phyloP scores from a whole-genome alignment of 2,329 filamentous ascomycete species.

The Lithohypha guttulata region DNA sequence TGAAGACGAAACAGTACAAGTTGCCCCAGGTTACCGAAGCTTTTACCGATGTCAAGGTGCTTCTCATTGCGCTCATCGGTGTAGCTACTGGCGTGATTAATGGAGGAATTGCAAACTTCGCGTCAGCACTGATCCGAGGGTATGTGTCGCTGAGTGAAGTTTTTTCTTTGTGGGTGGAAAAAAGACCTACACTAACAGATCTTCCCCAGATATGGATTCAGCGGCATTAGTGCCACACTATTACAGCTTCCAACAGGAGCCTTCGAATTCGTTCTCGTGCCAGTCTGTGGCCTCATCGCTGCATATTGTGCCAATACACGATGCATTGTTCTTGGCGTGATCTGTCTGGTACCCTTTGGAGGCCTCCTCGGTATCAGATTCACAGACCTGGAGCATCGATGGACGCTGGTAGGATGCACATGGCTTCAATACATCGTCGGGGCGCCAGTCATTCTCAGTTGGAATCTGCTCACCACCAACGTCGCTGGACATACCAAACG shows the following conservation, averaged over 20 bases:
- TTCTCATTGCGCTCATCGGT: slow-evolving; percentile 32
- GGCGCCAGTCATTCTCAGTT: slow-evolving; percentile 41
- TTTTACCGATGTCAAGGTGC: slow-evolving; percentile 29
- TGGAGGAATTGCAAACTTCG: slow-evolving; percentile 40
- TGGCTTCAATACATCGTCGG: slow-evolving; percentile 44
- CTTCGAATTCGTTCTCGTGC: slow-evolving; percentile 24
- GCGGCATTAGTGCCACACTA: slow-evolving; percentile 26
- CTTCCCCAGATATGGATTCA: too few species aligned
- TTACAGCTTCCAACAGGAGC: slow-evolving; percentile 29
- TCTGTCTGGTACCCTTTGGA: slow-evolving; percentile 29
- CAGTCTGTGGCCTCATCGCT: slow-evolving; percentile 32
- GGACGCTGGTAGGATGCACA: slow-evolving; percentile 42
- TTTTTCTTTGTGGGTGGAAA: too few species aligned
- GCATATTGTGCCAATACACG: slow-evolving; percentile 35
- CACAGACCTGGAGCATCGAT: slow-evolving; percentile 35
- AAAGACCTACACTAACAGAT: too few species aligned
- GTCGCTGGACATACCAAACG: slow-evolving; percentile 44
- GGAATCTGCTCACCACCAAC: slow-evolving; percentile 41
- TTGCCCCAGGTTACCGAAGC: slow-evolving; percentile 31
- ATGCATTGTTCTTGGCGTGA: slow-evolving; percentile 24
- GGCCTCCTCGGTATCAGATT: slow-evolving; percentile 42
- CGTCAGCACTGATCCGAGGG: slow-evolving; percentile 36
- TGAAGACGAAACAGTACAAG: slow-evolving; percentile 30
- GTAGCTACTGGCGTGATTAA: slow-evolving; percentile 39
- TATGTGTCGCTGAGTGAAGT: too few species aligned